Evolutionary conservation across 2,329 filamentous ascomycete species (phyloP), one percentile per base, ranked within the genome.

Genomic region (Ophiognomonia clavigignenti-juglandacearum): DNA sequence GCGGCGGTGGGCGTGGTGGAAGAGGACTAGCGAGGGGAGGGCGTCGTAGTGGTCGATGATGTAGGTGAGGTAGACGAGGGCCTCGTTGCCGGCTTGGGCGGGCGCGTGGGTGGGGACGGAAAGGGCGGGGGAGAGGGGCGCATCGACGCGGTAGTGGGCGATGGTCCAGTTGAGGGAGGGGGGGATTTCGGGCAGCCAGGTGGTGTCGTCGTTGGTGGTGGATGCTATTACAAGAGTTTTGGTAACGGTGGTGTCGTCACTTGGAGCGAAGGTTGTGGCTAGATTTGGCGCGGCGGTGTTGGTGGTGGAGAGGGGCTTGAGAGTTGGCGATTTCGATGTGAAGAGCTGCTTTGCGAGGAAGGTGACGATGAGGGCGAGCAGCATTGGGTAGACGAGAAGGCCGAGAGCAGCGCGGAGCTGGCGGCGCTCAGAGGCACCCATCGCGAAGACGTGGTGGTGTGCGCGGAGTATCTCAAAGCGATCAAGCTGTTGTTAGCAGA

Each of bases 51-150:
- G 69, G 56, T 82, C 75, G 57, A 83, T 76, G 53, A 83, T 75
- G 62, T 78, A 83, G 36, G 76, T 77, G 39, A 83, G 66, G 59
- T 83, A 83, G 11, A 72, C 68, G 72, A 83, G 82, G 20, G 77
- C 76, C 61, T 84, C 80, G 56, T 78, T 72, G 36, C 80, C 80
- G 59, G 57, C 58, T 48, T n/a, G n/a, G n/a, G n/a, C n/a, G n/a
- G n/a, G n/a, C n/a, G n/a, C n/a, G n/a, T 58, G 54, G 22, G 48
- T 26, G 14, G 59, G 58, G 3, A 59, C 57, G 32, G 56, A 48
- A 3, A 60, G 54, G 3, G 47, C 22, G 2, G 36, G 50, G n/a
- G 38, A 47, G 9, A 48, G 45, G 3, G 56, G 57, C 24, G 45
- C 42, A 46, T 61, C 59, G 36, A 53, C 54, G 13, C 54, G 51